Evolutionary conservation across 257 asterid species (phyloP).

Genomic region (Nicotiana otophora): DNA sequence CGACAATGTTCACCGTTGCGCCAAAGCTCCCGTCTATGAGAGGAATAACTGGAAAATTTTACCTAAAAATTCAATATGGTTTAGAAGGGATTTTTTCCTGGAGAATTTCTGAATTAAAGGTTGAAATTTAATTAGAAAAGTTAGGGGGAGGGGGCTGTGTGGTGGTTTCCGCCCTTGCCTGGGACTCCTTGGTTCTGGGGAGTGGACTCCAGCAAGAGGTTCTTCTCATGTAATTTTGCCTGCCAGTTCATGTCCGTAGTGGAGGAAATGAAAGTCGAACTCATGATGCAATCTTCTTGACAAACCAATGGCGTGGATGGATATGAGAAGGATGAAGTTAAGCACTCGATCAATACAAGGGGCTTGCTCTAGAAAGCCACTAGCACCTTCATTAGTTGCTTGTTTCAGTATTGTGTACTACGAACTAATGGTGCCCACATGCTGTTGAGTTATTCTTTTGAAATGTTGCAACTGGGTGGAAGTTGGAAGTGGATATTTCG

Average conservation of each 20-base stretch:
- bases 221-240: neutral
- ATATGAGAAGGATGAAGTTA: neutral
- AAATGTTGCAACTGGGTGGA: neutral
- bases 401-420: neutral
- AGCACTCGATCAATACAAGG: neutral
- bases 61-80: neutral
- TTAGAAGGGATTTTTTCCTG: neutral
- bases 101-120: neutral
- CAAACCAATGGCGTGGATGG: neutral
- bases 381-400: neutral
- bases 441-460: conserved; percentile 1
- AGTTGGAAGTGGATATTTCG: neutral
- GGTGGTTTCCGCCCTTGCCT: neutral
- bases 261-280: neutral
- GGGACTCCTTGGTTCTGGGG: neutral
- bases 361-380: neutral
- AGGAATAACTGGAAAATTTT: neutral
- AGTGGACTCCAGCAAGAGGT: neutral
- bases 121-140: neutral
- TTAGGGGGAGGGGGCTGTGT: neutral
- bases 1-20: no score
- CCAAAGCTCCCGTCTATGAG: neutral
- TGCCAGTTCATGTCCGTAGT: neutral
- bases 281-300: neutral
- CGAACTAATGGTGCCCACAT: neutral